phyloP scores from a whole-genome alignment of 306 rosid genomes.

The Sechiopsis laciniata region DNA sequence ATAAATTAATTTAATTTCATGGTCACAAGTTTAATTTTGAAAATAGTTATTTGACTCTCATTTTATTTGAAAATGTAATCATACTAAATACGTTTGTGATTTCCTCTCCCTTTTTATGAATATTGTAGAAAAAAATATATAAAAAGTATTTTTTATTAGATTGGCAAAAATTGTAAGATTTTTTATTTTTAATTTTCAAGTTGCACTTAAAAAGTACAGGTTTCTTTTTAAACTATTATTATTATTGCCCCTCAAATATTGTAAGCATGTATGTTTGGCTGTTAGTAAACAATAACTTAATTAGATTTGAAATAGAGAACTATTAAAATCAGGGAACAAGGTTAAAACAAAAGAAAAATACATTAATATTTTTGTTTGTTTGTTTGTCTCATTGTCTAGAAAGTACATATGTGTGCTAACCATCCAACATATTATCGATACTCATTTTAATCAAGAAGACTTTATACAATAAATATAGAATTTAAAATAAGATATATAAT shows the following conservation, averaged over 20 bases:
- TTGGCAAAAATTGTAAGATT: too few relatives aligned
- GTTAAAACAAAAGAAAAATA: neutral
- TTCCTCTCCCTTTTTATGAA: too few relatives aligned
- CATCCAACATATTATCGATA: neutral
- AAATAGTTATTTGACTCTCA: too few relatives aligned
- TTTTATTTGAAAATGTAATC: too few relatives aligned
- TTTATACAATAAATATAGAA: neutral
- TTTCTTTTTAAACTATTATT: neutral
- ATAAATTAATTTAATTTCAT: too few relatives aligned
- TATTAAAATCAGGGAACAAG: neutral
- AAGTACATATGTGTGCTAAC: neutral
- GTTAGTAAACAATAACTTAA: neutral
- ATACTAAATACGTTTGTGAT: too few relatives aligned
- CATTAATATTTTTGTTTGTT: neutral
- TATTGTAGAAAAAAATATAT: too few relatives aligned
- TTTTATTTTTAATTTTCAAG: too few relatives aligned
- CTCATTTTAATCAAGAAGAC: neutral
- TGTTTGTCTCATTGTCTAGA: conserved; percentile 12
- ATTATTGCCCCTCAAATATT: neutral
- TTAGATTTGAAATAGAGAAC: neutral
- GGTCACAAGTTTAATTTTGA: too few relatives aligned
- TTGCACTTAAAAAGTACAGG: too few relatives aligned
- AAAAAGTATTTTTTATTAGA: too few relatives aligned
- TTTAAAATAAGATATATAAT: neutral
- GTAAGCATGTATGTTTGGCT: neutral